Evolutionary conservation across 192 early-diverging fungal genomes (phyloP).

Genomic region (Coemansia sp.): DNA sequence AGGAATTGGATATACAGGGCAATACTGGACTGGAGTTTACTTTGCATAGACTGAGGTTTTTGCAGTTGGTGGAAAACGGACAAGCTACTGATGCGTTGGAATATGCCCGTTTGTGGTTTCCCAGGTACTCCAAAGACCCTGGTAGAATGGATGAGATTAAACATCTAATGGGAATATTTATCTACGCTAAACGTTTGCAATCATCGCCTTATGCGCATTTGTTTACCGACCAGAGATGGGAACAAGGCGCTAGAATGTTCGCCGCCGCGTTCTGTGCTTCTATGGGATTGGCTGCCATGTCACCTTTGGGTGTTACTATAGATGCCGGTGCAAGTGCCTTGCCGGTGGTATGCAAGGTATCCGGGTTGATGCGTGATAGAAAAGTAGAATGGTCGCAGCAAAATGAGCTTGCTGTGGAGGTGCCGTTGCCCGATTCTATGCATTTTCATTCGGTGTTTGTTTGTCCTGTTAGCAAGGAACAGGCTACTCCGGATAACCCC

Average conservation of each 20-base stretch:
- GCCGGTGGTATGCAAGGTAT: slow-evolving; percentile 90
- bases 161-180: slow-evolving; percentile 62
- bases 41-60: slow-evolving; percentile 76
- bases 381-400: slow-evolving; percentile 88
- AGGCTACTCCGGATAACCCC: slow-evolving; percentile 88
- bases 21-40: slow-evolving; percentile 83
- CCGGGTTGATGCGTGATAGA: slow-evolving; percentile 80
- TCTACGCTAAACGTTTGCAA: slow-evolving; percentile 61
- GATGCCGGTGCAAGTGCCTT: slow-evolving; percentile 85
- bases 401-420: slow-evolving; percentile 90
- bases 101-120: slow-evolving; percentile 77
- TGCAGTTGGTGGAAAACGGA: slow-evolving; percentile 67
- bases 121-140: slow-evolving; percentile 47
- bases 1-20: slow-evolving; percentile 58
- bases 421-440: slow-evolving; percentile 82
- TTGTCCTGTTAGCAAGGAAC: slow-evolving; percentile 96
- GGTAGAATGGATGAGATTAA: slow-evolving; percentile 31
- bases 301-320: slow-evolving; percentile 53
- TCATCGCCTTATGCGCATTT: slow-evolving; percentile 70
- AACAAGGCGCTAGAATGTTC: slow-evolving; percentile 29
- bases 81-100: slow-evolving; percentile 62
- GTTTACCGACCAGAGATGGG: slow-evolving; percentile 35
- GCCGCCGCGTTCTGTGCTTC: slow-evolving; percentile 37
- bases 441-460: slow-evolving; percentile 95
- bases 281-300: slow-evolving; percentile 24